These are phyloP conservation scores for Bigelowiella natans DNA, from an alignment of 78 protist species.

Conservation along the genomic window DNA sequence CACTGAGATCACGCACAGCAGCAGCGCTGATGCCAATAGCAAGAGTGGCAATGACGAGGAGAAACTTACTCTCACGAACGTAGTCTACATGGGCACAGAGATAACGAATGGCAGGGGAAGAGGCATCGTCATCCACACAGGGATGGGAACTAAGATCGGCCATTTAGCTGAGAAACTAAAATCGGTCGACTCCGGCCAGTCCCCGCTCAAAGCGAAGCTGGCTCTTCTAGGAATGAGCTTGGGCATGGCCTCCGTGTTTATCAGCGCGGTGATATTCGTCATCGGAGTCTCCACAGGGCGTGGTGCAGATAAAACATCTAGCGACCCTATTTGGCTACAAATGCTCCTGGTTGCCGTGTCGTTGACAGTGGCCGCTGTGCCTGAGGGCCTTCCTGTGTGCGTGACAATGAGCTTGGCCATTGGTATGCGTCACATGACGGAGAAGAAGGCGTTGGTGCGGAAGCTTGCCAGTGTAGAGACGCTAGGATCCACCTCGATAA, in stretches of 20 bases:
- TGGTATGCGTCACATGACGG: neutral
- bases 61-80: constrained; percentile 7
- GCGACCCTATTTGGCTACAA: neutral
- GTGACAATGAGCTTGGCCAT: constrained; percentile 20
- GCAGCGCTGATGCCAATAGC: neutral
- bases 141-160: neutral
- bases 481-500: constrained; percentile 49
- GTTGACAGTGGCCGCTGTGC: constrained; percentile 24
- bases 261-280: neutral
- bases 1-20: neutral
- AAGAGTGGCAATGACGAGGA: constrained; percentile 16
- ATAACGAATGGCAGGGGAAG: constrained; percentile 35
- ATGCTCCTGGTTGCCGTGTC: neutral
- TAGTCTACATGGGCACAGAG: constrained; percentile 45
- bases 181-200: neutral
- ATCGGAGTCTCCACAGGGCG: neutral
- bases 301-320: neutral
- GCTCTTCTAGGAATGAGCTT: neutral
- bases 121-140: constrained; percentile 40
- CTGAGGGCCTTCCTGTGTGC: constrained; percentile 34
- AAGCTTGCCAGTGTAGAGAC: neutral
- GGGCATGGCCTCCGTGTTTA: neutral
- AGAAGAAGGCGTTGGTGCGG: neutral
- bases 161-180: neutral
- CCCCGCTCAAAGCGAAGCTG: neutral